Evolutionary conservation across 768 basidiomycete species (phyloP), one percentile per base, ranked within the genome.

Genomic region (Russula abietina): DNA sequence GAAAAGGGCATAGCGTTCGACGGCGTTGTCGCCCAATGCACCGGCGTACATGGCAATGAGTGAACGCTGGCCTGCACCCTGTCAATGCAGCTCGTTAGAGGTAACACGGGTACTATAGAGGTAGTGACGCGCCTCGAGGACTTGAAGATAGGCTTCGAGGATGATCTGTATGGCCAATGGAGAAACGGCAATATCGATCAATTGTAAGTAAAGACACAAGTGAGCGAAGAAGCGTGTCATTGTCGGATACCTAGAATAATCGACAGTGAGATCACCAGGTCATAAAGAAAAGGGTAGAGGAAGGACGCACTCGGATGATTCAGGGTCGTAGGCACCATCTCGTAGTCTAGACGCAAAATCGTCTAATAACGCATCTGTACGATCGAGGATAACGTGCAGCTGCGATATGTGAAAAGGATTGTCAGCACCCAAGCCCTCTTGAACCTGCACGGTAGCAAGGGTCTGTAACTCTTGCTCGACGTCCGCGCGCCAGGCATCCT

Each of bases 21-120:
- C 86, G 2, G 93, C 93, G 66, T 93, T 92, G 69, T 92, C 88
- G 7, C 93, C 91, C 24, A 98, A 76, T 32, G 91, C 91, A 16
- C 91, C 85, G 7, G 93, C 93, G 72, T 99, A 98, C 79, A 97
- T 84, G 0, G 96, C 94, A 14, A 98, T 93, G 19, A 98, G 80
- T 46, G 89, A 84, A 38, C 91, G 81, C 73, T 94, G 80, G 19
- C 89, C 90, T 19, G 90, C 88, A 46, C 79, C 78, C 86, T 89
- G 66, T 12, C n/a, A 57, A 57, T 24, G 39, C 12, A 54, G 38
- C 22, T 45, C 32, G 39, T 48, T 51, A 54, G 41, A 17, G 22
- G 26, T 12, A 30, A 36, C n/a, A 10, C 1, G 41, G 9, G 24
- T 32, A 39, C 28, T 43, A 10, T 43, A 22, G 45, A 7, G 45